These are phyloP conservation scores for Linum usitatissimum DNA, from an alignment of 345 rosid genomes.

Conservation along the genomic window DNA sequence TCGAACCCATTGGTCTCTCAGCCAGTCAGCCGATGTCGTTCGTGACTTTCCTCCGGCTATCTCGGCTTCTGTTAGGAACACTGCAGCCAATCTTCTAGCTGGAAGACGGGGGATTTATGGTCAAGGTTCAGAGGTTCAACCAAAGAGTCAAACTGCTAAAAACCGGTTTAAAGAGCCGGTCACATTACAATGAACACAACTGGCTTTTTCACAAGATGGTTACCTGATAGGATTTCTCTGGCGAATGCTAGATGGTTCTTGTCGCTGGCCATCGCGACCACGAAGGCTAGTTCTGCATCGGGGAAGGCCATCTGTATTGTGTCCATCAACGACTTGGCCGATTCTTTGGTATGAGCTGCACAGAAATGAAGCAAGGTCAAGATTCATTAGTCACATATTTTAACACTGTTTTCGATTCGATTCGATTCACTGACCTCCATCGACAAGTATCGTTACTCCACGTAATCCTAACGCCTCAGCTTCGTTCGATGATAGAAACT, in stretches of 20 bases:
- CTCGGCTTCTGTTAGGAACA: constrained; percentile 54
- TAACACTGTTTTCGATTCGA: no score
- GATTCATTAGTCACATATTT: no score
- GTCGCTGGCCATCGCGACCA: constrained; percentile 88
- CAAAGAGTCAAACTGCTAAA: neutral
- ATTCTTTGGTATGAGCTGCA: constrained; percentile 87
- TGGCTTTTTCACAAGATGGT: no score
- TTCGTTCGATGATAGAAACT: constrained; percentile 51
- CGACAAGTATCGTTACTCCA: constrained; percentile 62
- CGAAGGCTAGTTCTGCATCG: constrained; percentile 36
- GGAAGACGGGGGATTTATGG: constrained; percentile 8
- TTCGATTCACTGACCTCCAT: constrained; percentile 52
- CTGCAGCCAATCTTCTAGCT: constrained; percentile 48
- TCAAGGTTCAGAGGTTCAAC: neutral
- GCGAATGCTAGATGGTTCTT: constrained; percentile 84
- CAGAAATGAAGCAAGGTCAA: neutral
- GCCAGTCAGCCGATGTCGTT: constrained; percentile 36
- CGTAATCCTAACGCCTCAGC: constrained; percentile 47
- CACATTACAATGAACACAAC: no score
- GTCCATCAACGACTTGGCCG: constrained; percentile 66
- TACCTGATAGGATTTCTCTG: constrained; percentile 65
- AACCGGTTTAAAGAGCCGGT: no score
- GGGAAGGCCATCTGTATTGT: constrained; percentile 48
- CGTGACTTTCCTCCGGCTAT: constrained; percentile 63
- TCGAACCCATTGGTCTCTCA: constrained; percentile 59